phyloP scores from a whole-genome alignment of 2,329 filamentous ascomycete species.

The Phialophora chinensis region DNA sequence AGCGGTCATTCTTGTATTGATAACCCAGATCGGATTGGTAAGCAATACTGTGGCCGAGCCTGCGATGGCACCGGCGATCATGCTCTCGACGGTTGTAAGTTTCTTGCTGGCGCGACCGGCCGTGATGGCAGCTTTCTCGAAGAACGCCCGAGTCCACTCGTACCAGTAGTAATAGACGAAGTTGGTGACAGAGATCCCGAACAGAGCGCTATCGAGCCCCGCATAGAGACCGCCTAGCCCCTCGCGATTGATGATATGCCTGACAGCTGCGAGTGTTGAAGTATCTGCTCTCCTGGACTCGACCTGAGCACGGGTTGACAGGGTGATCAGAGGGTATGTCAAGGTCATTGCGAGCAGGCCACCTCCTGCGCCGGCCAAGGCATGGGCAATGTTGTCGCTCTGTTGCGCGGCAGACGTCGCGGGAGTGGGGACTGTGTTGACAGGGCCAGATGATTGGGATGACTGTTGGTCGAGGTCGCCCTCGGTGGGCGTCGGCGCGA shows the following conservation, averaged over 20 bases:
- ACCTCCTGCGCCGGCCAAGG: constrained; percentile 88
- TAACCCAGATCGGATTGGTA: constrained; percentile 98
- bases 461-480: constrained; percentile 28
- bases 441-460: constrained; percentile 25
- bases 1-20: constrained; percentile 98
- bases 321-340: constrained; percentile 95
- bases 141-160: constrained; percentile 90
- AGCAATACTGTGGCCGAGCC: constrained; percentile 92
- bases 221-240: constrained; percentile 88
- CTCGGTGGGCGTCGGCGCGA: constrained; percentile 31
- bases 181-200: constrained; percentile 98
- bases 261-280: constrained; percentile 80
- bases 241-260: constrained; percentile 87
- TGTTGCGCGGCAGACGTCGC: constrained; percentile 74
- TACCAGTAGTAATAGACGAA: constrained; percentile 99
- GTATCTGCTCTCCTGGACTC: constrained; percentile 92
- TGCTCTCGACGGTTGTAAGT: constrained; percentile 88
- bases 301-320: constrained; percentile 96
- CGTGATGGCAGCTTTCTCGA: constrained; percentile 74
- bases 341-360: constrained; percentile 94
- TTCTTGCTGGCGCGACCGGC: constrained; percentile 76
- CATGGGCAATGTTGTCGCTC: constrained; percentile 96
- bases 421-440: constrained; percentile 38
- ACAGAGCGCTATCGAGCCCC: constrained; percentile 89
- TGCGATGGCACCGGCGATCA: constrained; percentile 92